These are phyloP conservation scores for Ophiostoma quercus DNA, from an alignment of 2,329 filamentous ascomycete genomes.

Conservation along the genomic window DNA sequence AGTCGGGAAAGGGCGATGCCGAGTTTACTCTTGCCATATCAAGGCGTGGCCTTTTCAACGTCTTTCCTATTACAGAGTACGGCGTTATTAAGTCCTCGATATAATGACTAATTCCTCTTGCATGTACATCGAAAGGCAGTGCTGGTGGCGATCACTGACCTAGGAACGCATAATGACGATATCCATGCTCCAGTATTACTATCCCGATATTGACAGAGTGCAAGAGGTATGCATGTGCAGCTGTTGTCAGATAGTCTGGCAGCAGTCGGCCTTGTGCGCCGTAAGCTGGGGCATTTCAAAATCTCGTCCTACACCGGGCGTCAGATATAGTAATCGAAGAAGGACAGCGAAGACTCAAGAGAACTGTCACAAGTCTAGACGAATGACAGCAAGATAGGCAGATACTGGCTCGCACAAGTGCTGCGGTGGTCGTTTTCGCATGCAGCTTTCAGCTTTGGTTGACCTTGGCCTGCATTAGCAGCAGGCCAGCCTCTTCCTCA, in stretches of 20 bases:
- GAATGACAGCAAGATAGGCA: no score
- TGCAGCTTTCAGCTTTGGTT: constrained; percentile 3
- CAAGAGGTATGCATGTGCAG: neutral
- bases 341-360: neutral
- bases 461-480: neutral
- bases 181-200: neutral
- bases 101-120: neutral
- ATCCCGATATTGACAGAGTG: no score
- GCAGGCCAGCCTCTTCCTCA: neutral
- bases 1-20: neutral
- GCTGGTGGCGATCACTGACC: neutral
- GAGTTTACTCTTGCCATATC: neutral
- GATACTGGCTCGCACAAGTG: neutral
- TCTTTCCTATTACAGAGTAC: neutral
- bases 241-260: neutral
- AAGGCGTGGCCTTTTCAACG: neutral
- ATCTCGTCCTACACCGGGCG: neutral
- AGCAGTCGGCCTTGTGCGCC: neutral
- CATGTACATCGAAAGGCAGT: neutral
- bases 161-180: neutral
- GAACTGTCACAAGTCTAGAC: neutral
- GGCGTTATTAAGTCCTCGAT: neutral
- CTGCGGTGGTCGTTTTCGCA: neutral
- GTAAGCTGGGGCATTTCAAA: neutral
- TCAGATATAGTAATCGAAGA: neutral